Evolutionary conservation across 495 filamentous ascomycete genomes (phyloP), one percentile per base, ranked within the genome.

Genomic region (Alectoria sarmentosa): DNA sequence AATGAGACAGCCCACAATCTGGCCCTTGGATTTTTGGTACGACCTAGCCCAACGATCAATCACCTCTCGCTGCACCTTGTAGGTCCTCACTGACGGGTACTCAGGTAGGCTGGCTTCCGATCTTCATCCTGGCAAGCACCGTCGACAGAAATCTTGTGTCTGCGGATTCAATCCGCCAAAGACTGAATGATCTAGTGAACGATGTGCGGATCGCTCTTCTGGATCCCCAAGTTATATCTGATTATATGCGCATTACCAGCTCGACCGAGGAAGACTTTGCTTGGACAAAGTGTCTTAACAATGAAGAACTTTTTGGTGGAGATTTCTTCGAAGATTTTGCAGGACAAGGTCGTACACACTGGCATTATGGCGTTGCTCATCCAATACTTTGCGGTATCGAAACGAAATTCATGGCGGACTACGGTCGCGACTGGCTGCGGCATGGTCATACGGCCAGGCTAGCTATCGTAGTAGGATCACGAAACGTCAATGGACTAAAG

Each of bases 131-230:
- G 3, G 75, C 76, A 54, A 71, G 71, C 23, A 82, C 83, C 36
- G 71, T 80, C 19, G 80, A 83, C 63, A 73, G 81, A 21, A 83
- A 83, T 61, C 79, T 79, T 0, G 72, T 73, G 10, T 77, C 79
- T 1, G 70, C 77, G 1, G 76, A 74, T 37, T 68, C 80, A 30
- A 72, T 74, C 19, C 69, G 39, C 39, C 7, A 41, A 14, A 7
- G 39, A 14, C 13, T 41, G 14, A 41, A 41, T 13, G 15, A 41
- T 2, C 39, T 41, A 7, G 39, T 41, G 39, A 14, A 41, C 15
- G 39, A 41, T 17, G 39, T 41, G 14, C 39, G 39, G 15, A 2
- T 7, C 2, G 39, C 39, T 41, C 39, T 41, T 14, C 39, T 41
- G 10, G 39, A 41, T 13, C 39, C 39, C 13, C 9, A 14, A 41